phyloP scores from a whole-genome alignment of 202 grass and related monocot species.

The Schoenoplectus triqueter region DNA sequence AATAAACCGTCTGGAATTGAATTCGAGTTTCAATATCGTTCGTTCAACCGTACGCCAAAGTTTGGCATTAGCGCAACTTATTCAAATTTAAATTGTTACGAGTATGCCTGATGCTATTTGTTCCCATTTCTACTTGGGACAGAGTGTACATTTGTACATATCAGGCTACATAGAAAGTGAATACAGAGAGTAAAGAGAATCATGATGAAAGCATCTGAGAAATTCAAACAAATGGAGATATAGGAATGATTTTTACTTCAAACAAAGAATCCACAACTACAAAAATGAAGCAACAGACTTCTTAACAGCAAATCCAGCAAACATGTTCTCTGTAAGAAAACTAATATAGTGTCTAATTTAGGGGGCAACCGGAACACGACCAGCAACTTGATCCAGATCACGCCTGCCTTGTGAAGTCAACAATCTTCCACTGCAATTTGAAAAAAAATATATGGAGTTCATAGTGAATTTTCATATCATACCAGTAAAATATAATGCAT shows the following conservation, averaged over 20 bases:
- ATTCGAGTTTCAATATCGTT: no score
- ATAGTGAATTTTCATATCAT: no score
- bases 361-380: slow-evolving; percentile 46
- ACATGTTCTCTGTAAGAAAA: slow-evolving; percentile 3
- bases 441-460: background rate
- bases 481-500: background rate
- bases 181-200: background rate
- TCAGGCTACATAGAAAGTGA: background rate
- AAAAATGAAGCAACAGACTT: slow-evolving; percentile 32
- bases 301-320: slow-evolving; percentile 14
- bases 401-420: slow-evolving; percentile 85
- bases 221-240: background rate
- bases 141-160: background rate
- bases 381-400: slow-evolving; percentile 87
- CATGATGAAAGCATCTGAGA: background rate
- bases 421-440: slow-evolving; percentile 59
- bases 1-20: no score
- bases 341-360: slow-evolving; percentile 38
- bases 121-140: no score
- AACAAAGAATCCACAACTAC: slow-evolving; percentile 25
- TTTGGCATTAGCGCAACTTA: no score
- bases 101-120: no score
- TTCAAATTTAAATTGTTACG: no score
- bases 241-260: slow-evolving; percentile 8
- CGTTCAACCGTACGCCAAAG: no score